These are phyloP conservation scores for Rhynchospora tenuis DNA, from an alignment of 176 grass and related monocot species.

Conservation along the genomic window DNA sequence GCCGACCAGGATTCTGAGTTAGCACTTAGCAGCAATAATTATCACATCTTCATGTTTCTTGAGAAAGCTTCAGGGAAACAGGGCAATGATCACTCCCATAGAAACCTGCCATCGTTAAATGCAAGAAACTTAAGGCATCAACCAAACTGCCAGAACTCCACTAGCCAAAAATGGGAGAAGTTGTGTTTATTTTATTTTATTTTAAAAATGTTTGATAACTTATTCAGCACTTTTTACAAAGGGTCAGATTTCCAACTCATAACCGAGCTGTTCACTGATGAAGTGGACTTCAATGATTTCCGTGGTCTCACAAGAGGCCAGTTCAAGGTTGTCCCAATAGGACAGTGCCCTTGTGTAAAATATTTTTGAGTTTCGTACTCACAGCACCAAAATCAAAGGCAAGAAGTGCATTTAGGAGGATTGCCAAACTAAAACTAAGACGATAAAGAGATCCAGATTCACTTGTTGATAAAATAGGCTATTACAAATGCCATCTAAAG, in stretches of 20 bases:
- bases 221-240: neutral
- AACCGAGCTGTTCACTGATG: neutral
- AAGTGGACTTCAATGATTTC: neutral
- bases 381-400: neutral
- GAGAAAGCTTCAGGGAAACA: slow-evolving; percentile 39
- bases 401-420: neutral
- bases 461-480: neutral
- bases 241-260: neutral
- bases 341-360: neutral
- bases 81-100: slow-evolving; percentile 53
- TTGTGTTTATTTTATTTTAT: too few species aligned
- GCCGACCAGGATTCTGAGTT: neutral
- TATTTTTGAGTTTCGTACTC: neutral
- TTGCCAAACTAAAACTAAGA: neutral
- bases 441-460: neutral
- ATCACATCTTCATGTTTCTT: slow-evolving; percentile 20
- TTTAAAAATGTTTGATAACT: neutral
- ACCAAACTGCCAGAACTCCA: neutral
- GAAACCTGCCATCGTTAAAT: slow-evolving; percentile 30
- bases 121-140: neutral
- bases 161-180: neutral
- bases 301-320: neutral
- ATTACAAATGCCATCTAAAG: neutral
- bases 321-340: neutral
- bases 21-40: neutral